Percentiles rank a stretch among this genome's conserved stretches.
Evolutionary conservation across 768 basidiomycete species (phyloP).

Genomic region (Pleurotus tuoliensis): DNA sequence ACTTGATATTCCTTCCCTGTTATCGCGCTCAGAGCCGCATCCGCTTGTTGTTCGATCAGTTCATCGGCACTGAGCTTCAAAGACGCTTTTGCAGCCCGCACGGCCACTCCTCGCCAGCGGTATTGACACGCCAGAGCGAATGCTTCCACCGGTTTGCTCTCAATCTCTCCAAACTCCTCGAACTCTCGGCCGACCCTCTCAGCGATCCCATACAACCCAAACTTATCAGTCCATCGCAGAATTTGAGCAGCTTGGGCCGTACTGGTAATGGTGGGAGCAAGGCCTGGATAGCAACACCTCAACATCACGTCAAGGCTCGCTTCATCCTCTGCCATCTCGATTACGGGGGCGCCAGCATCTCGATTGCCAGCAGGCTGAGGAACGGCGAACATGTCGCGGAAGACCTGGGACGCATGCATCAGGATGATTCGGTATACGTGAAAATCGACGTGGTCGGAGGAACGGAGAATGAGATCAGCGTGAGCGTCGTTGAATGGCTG

Average conservation of each 20-base stretch:
- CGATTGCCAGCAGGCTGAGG: not conserved
- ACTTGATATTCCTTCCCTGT: not conserved
- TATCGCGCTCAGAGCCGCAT: not conserved
- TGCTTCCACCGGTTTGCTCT: conserved; percentile 30
- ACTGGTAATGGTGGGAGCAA: not conserved
- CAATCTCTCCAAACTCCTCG: conserved; percentile 25
- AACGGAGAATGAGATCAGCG: conserved; percentile 5
- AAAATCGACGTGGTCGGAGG: conserved; percentile 7
- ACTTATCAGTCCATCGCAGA: conserved; percentile 21
- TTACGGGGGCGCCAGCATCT: not conserved
- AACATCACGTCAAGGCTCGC: conserved; percentile 2
- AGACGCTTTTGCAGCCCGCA: not conserved
- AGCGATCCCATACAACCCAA: conserved; percentile 25
- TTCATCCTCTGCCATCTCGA: conserved; percentile 13
- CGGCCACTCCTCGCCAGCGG: not conserved
- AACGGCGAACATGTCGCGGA: conserved; percentile 1
- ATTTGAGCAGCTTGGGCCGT: not conserved
- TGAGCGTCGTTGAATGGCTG: conserved; percentile 1
- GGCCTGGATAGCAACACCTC: conserved; percentile 4
- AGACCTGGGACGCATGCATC: not conserved
- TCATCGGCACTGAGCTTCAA: not conserved
- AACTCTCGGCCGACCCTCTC: conserved; percentile 25
- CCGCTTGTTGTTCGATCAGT: not conserved
- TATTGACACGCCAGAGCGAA: conserved; percentile 32
- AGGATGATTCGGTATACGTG: not conserved